Evolutionary conservation across 306 rosid genomes (phyloP).

Genomic region (Vigna angularis): DNA sequence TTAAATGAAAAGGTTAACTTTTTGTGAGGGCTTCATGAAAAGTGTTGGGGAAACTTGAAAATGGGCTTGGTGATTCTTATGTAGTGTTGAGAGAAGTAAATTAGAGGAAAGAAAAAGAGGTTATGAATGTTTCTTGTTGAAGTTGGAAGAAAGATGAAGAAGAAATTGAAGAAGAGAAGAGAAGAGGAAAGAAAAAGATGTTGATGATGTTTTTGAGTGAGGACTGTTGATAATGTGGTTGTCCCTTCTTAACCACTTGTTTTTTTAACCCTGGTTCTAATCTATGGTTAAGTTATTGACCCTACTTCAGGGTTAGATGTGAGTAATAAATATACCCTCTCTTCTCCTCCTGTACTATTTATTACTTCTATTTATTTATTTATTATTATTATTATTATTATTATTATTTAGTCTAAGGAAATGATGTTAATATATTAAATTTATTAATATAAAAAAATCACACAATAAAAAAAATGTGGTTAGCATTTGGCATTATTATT

Average conservation of each 20-base stretch:
- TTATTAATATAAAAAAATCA: too few species aligned
- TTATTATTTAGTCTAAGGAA: background rate
- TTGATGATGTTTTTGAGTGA: constrained; percentile 40
- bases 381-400: background rate
- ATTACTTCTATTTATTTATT: background rate
- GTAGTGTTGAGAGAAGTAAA: background rate
- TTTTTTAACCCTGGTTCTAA: constrained; percentile 91
- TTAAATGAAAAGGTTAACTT: background rate
- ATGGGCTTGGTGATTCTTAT: background rate
- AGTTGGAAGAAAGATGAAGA: background rate
- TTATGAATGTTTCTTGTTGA: background rate
- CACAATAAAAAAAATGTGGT: too few species aligned
- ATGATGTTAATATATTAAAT: too few species aligned
- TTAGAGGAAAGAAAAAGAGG: background rate
- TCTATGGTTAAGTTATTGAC: constrained; percentile 83
- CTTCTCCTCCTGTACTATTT: constrained; percentile 8
- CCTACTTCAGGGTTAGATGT: constrained; percentile 70
- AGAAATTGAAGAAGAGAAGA: background rate
- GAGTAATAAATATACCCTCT: constrained; percentile 67
- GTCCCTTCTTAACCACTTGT: constrained; percentile 89
- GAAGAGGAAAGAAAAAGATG: background rate
- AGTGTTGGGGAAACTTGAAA: background rate
- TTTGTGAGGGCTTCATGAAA: constrained; percentile 38
- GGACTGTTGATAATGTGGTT: constrained; percentile 85
- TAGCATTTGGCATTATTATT: too few species aligned